Conservation (phyloP, 2,329 filamentous ascomycete genomes). For the Chaetomium strumarium region DNA sequence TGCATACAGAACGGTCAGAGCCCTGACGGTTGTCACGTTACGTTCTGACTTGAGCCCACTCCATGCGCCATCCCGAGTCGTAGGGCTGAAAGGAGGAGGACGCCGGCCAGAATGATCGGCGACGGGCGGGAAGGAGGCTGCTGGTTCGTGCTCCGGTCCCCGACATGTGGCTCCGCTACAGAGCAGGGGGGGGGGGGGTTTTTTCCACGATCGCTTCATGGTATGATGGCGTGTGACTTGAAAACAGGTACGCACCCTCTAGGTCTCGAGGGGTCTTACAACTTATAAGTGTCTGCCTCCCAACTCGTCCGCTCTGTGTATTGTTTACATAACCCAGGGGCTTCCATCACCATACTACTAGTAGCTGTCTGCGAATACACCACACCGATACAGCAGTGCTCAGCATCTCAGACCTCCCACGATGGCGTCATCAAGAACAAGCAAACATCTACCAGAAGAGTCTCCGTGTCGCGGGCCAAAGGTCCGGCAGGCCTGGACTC, state of each 20-base stretch:
- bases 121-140: not conserved
- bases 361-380: not conserved
- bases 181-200: too few species aligned
- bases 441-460: not conserved
- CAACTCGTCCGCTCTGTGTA: too few species aligned
- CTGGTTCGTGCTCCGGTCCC: not conserved
- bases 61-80: constrained; percentile 1
- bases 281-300: too few species aligned
- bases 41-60: constrained; percentile 10
- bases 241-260: too few species aligned
- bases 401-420: not conserved
- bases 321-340: too few species aligned
- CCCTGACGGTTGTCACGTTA: constrained; percentile 12
- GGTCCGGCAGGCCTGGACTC: constrained; percentile 22
- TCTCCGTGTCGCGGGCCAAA: constrained; percentile 7
- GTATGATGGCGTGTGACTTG: too few species aligned
- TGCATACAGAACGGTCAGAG: constrained; percentile 4
- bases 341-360: too few species aligned
- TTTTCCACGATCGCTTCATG: too few species aligned
- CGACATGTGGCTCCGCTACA: not conserved
- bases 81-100: constrained; percentile 16
- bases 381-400: not conserved
- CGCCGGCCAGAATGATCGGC: not conserved
- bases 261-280: too few species aligned
- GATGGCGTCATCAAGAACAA: not conserved